A percentile compares a stretch with the other conserved stretches of the same genome.
phyloP scores from a whole-genome alignment of 164 flowering plant genomes.

The Houttuynia cordata region DNA sequence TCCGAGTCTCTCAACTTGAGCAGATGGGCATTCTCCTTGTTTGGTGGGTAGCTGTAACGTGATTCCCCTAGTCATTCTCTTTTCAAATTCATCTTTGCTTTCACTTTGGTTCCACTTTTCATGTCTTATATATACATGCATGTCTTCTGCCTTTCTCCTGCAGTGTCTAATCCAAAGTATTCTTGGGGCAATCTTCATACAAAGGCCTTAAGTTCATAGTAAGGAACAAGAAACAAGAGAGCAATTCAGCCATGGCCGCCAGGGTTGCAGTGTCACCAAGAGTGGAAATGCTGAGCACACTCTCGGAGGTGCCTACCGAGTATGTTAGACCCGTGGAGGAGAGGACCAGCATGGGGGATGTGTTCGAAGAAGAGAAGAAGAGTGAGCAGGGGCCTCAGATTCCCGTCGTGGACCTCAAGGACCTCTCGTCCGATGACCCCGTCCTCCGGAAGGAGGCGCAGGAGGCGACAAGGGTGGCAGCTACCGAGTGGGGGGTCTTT shows the following conservation, averaged over 20 bases:
- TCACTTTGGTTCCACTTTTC: too few species aligned
- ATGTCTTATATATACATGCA: too few species aligned
- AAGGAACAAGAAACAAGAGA: too few species aligned
- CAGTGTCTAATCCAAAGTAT: too few species aligned
- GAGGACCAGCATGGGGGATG: slow-evolving; percentile 41
- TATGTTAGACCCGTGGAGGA: slow-evolving; percentile 64
- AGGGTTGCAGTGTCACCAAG: slow-evolving; percentile 19
- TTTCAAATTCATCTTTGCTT: too few species aligned
- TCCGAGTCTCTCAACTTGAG: too few species aligned
- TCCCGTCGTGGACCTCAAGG: slow-evolving; percentile 72
- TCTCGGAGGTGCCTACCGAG: slow-evolving; percentile 56
- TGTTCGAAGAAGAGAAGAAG: slow-evolving; percentile 67
- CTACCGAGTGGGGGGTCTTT: slow-evolving; percentile 63
- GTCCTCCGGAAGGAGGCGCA: slow-evolving; percentile 24
- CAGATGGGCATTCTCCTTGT: too few species aligned
- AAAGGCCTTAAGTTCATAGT: too few species aligned
- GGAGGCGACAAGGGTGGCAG: slow-evolving; percentile 51
- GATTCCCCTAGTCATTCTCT: too few species aligned
- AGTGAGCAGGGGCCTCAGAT: slow-evolving; percentile 50
- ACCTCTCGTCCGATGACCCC: slow-evolving; percentile 39
- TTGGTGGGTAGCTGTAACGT: too few species aligned
- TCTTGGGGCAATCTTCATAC: too few species aligned
- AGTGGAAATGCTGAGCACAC: slow-evolving; percentile 74
- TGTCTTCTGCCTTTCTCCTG: too few species aligned
- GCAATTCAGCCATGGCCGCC: slow-evolving; percentile 13